A percentile compares a stretch with the other conserved stretches of the same genome.
phyloP scores from a whole-genome alignment of 176 grass and related monocot species.

The Eremochloa ophiuroides region DNA sequence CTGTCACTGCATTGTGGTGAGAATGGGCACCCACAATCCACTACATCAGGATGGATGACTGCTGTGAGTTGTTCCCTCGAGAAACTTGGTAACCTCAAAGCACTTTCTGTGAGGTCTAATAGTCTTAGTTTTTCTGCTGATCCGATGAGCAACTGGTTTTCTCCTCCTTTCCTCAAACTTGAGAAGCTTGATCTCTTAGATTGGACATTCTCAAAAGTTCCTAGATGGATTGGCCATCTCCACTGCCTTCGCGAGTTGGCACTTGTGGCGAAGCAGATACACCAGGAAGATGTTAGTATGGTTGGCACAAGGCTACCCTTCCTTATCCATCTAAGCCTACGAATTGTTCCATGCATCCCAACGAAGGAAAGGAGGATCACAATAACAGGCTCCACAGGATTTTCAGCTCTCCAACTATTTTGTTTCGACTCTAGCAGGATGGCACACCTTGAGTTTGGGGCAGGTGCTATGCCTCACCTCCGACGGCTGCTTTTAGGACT shows the following conservation, averaged over 20 bases:
- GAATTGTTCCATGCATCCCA: background rate
- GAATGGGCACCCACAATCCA: background rate
- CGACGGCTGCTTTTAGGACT: background rate
- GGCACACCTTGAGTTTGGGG: background rate
- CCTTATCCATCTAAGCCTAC: background rate
- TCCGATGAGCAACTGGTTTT: background rate
- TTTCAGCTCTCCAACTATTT: background rate
- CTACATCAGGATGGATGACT: background rate
- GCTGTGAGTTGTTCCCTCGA: background rate
- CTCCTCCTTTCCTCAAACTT: background rate
- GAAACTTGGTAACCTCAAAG: background rate
- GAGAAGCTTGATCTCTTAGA: background rate
- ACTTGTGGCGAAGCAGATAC: background rate
- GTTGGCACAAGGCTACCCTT: background rate
- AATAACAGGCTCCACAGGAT: background rate
- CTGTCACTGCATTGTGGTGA: background rate
- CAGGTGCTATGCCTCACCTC: background rate
- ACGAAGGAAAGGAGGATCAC: background rate
- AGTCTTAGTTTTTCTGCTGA: background rate
- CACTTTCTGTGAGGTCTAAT: background rate
- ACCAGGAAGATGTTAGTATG: background rate
- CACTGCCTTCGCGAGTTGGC: background rate
- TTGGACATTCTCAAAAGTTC: background rate
- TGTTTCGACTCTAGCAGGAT: background rate
- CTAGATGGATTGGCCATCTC: background rate